Conservation (phyloP, 2,329 filamentous ascomycete species). For the Chrysoporthe cubensis region DNA sequence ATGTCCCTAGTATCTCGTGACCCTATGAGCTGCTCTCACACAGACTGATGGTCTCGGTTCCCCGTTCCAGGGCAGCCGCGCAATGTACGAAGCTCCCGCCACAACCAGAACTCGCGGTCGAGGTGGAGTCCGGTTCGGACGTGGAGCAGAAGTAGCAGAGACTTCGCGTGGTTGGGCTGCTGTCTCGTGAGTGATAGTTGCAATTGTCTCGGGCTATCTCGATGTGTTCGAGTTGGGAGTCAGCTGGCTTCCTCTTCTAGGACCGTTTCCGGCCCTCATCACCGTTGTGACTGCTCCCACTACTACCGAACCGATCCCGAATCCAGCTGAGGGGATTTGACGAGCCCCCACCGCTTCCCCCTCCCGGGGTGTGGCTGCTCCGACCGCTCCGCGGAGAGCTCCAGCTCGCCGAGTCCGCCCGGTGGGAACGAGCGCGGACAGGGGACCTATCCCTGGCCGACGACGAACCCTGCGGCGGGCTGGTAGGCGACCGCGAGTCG, state of each 20-base stretch:
- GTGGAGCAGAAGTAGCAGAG: not conserved
- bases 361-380: conserved; percentile 11
- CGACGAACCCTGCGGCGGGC: conserved; percentile 20
- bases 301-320: conserved; percentile 32
- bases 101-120: not conserved
- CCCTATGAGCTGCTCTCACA: too few species aligned
- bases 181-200: not conserved
- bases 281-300: conserved; percentile 2
- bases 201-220: not conserved
- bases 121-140: not conserved
- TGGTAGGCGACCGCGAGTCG: conserved; percentile 28
- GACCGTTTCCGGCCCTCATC: conserved; percentile 22
- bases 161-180: not conserved
- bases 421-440: conserved; percentile 5
- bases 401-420: conserved; percentile 20
- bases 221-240: not conserved
- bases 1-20: too few species aligned
- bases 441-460: conserved; percentile 27
- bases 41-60: not conserved
- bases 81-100: not conserved
- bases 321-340: conserved; percentile 33
- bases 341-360: conserved; percentile 13
- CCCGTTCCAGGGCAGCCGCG: not conserved
- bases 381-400: conserved; percentile 13
- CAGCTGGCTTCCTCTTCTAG: conserved; percentile 15